phyloP scores from a whole-genome alignment of 1,284 basidiomycete species.

The Fomitopsis palustris region DNA sequence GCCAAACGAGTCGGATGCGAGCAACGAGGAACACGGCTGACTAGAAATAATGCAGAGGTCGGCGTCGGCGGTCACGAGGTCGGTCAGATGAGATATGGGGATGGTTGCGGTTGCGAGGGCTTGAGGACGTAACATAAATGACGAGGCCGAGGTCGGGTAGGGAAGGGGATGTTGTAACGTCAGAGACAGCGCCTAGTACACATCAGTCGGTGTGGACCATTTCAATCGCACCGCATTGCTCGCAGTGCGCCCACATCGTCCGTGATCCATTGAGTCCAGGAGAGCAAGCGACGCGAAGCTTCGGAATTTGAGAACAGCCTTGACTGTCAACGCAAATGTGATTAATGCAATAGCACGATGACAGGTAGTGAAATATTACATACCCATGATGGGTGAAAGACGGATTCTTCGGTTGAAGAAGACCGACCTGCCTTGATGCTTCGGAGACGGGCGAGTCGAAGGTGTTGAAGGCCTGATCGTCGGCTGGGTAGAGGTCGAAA shows the following conservation, averaged over 20 bases:
- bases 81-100: background rate
- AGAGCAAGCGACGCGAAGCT: constrained; percentile 36
- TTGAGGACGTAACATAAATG: constrained; percentile 4
- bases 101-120: background rate
- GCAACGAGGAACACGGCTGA: background rate
- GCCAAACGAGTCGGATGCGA: constrained; percentile 6
- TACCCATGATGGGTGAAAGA: constrained; percentile 70
- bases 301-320: constrained; percentile 75
- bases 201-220: constrained; percentile 72
- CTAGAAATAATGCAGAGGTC: background rate
- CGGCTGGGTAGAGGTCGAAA: constrained; percentile 57
- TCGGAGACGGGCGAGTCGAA: constrained; percentile 34
- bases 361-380: constrained; percentile 32
- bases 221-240: constrained; percentile 82
- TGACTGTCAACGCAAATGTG: constrained; percentile 30
- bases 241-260: constrained; percentile 84
- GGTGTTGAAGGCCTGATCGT: constrained; percentile 43
- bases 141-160: background rate
- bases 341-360: constrained; percentile 1
- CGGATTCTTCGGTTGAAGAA: constrained; percentile 61
- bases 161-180: background rate
- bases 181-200: background rate
- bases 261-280: constrained; percentile 32
- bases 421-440: constrained; percentile 44
- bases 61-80: constrained; percentile 1